Conservation (phyloP, 352 stramenopile species). For the Phytophthora lateralis region DNA sequence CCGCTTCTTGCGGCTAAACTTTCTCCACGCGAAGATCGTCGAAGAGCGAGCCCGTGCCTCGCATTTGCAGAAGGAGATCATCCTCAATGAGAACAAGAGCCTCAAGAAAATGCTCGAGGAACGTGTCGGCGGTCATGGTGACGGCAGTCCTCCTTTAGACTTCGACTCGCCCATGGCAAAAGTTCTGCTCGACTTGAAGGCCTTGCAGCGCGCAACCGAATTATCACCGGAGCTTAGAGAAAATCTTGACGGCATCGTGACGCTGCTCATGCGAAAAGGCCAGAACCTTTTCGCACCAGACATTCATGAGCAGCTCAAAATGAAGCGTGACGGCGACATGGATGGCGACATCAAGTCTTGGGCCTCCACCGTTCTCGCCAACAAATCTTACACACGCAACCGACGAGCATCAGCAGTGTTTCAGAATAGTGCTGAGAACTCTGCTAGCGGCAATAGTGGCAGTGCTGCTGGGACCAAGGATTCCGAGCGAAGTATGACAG, state of each 20-base stretch:
- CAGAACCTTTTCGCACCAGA: constrained; percentile 84
- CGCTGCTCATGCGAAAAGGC: constrained; percentile 76
- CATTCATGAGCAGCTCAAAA: constrained; percentile 82
- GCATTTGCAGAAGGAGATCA: constrained; percentile 78
- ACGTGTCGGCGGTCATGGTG: constrained; percentile 36
- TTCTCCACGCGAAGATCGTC: constrained; percentile 73
- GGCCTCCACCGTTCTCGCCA: constrained; percentile 73
- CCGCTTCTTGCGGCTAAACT: constrained; percentile 76
- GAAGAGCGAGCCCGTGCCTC: constrained; percentile 70
- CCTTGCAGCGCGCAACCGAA: constrained; percentile 62
- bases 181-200: constrained; percentile 78
- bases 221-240: constrained; percentile 67
- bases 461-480: constrained; percentile 13
- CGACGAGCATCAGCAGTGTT: constrained; percentile 58
- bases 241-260: constrained; percentile 79
- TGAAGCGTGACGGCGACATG: constrained; percentile 69
- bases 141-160: constrained; percentile 47
- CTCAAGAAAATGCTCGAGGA: constrained; percentile 86
- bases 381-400: constrained; percentile 82
- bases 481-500: constrained; percentile 28
- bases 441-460: constrained; percentile 9
- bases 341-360: constrained; percentile 84
- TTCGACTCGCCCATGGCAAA: constrained; percentile 86
- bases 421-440: constrained; percentile 29
- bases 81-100: constrained; percentile 86